These are phyloP conservation scores for Aristolochia contorta DNA, from an alignment of 164 flowering plant species.

Conservation along the genomic window DNA sequence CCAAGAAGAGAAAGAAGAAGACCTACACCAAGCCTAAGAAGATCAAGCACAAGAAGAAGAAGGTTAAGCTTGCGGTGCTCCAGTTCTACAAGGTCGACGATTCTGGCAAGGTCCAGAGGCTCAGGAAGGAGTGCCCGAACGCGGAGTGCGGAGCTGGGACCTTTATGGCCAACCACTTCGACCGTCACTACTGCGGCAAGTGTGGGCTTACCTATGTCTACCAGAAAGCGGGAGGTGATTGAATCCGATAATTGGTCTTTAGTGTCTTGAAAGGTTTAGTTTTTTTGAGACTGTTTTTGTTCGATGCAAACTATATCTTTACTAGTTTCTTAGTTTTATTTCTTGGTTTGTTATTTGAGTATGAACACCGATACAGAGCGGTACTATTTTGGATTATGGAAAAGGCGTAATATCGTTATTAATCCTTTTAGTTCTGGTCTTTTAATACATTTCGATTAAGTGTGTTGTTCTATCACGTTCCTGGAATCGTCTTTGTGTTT, in stretches of 20 bases:
- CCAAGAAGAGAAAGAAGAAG: slow-evolving; percentile 71
- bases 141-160: slow-evolving; percentile 64
- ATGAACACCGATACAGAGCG: too few species aligned
- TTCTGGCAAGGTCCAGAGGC: slow-evolving; percentile 52
- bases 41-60: slow-evolving; percentile 63
- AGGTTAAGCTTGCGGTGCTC: slow-evolving; percentile 55
- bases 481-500: too few species aligned
- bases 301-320: too few species aligned
- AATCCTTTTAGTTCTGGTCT: too few species aligned
- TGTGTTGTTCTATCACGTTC: too few species aligned
- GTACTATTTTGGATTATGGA: too few species aligned
- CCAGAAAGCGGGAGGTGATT: slow-evolving; percentile 46
- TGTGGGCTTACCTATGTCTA: slow-evolving; percentile 55
- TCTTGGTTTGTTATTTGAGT: too few species aligned
- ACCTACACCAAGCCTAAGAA: slow-evolving; percentile 67
- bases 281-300: too few species aligned
- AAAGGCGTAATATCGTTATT: too few species aligned
- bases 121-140: slow-evolving; percentile 66
- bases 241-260: not conserved
- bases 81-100: slow-evolving; percentile 65
- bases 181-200: slow-evolving; percentile 58
- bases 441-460: too few species aligned
- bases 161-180: slow-evolving; percentile 64
- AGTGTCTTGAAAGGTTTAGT: too few species aligned
- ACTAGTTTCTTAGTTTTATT: too few species aligned